phyloP scores from a whole-genome alignment of 176 grass and related monocot species.

The Phoenix dactylifera region DNA sequence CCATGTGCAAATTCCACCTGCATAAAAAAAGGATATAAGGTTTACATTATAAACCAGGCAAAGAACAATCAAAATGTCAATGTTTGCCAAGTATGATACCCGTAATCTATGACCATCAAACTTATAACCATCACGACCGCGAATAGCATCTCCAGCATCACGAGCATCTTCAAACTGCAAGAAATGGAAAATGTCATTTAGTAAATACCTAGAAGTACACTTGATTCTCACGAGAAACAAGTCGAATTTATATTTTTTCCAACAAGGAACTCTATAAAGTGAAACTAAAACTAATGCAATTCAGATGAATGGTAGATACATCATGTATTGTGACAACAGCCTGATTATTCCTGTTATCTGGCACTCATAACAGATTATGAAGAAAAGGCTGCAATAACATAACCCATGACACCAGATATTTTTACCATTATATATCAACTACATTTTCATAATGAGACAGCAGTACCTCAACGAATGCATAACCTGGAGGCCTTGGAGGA shows the following conservation, averaged over 20 bases:
- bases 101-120: constrained; percentile 81
- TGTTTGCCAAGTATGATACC: constrained; percentile 19
- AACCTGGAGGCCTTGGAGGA: constrained; percentile 87
- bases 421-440: too few species aligned
- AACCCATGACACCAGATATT: too few species aligned
- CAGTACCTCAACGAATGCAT: constrained; percentile 91
- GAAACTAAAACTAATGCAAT: too few species aligned
- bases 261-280: too few species aligned
- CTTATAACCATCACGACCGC: constrained; percentile 81
- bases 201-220: too few species aligned
- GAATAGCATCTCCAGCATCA: constrained; percentile 83
- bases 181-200: not conserved
- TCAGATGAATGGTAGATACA: too few species aligned
- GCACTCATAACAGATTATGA: too few species aligned
- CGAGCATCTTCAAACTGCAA: constrained; percentile 90
- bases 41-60: not conserved
- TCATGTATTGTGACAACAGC: too few species aligned
- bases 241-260: not conserved
- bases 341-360: too few species aligned
- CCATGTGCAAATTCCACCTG: constrained; percentile 92
- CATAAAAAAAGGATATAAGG: not conserved
- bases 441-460: too few species aligned
- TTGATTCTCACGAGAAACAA: not conserved
- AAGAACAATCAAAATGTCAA: not conserved
- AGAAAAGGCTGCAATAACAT: too few species aligned